phyloP scores from a whole-genome alignment of 1,284 basidiomycete species.

The Pyrrhoderma lamaoense region DNA sequence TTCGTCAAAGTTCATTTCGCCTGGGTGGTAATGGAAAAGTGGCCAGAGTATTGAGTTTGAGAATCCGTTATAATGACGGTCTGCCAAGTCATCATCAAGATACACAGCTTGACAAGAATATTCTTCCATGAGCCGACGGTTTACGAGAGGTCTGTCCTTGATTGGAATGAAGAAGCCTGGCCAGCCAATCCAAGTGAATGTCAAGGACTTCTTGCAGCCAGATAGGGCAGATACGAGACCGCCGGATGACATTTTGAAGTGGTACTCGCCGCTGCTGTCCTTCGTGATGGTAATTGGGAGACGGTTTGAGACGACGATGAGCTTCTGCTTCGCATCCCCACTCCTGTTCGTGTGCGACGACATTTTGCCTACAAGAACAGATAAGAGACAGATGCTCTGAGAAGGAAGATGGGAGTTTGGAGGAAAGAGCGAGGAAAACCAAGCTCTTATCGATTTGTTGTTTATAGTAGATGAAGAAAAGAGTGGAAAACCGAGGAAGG shows the following conservation, averaged over 20 bases:
- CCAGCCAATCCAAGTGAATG: conserved; percentile 96
- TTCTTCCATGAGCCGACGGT: conserved; percentile 85
- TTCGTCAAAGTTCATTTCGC: conserved; percentile 99
- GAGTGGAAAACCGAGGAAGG: no score
- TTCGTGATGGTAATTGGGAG: conserved; percentile 90
- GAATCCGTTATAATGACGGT: conserved; percentile 98
- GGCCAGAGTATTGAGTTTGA: conserved; percentile 99
- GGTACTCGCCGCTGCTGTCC: conserved; percentile 82
- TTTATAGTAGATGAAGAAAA: no score
- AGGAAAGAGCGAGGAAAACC: conserved; percentile 20
- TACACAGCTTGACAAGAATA: conserved; percentile 98
- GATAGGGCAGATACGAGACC: conserved; percentile 91
- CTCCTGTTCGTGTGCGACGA: conserved; percentile 1
- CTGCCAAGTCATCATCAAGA: conserved; percentile 94
- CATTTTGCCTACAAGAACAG: not conserved
- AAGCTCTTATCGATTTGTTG: conserved; percentile 2
- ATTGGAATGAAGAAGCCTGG: conserved; percentile 84
- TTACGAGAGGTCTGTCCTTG: conserved; percentile 80
- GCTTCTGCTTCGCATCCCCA: conserved; percentile 40
- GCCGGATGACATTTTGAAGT: conserved; percentile 96
- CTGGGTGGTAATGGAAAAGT: conserved; percentile 97
- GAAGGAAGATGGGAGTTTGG: conserved; percentile 20
- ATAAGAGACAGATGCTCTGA: not conserved
- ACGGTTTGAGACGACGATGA: conserved; percentile 95
- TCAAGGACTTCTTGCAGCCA: conserved; percentile 94